Base-by-base conservation (phyloP, 371 early-diverging fungal genomes). In the Capillidium heterosporum region DNA sequence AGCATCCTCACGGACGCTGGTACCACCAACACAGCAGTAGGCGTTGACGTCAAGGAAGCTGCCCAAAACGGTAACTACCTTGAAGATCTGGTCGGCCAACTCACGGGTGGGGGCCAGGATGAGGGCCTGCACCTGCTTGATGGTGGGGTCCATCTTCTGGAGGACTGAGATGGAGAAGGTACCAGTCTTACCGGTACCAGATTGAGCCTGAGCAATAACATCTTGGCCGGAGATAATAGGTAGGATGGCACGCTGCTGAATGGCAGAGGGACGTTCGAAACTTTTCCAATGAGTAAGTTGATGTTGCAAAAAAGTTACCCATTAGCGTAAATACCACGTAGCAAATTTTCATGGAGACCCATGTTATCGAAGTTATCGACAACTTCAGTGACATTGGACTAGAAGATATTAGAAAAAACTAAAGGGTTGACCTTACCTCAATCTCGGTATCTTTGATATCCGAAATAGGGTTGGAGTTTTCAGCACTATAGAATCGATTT, bases 131-230 rank as follows among this genome's bases (percentile, higher is more conserved):
- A 85, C 82, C 56, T 78, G 78, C 60, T 75, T 74, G 51, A 79
- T 59, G 41, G 63, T 66, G 17, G 70, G 64, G 67, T 93, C 89
- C 64, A 95, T 77, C 57, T 78, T 76, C 72, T 95, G 91, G 51
- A 96, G 76, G 48, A 88, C 78, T 27, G 85, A 85, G 63, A 96
- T 87, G 48, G 87, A 88, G 80, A 95, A 92, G 48, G 95, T 93
- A 58, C 90, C 95, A 27, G 95, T 95, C 66, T 96, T 96, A 63
- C 97, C 97, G 50, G 95, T 95, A 71, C 97, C 96, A 62, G 92
- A 93, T 68, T 94, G 91, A 35, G 95, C 92, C 71, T 94, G 94
- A 32, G 91, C 91, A 64, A 89, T 89, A 60, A 92, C 89, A 74
- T 94, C 90, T 61, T 79, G 80, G 29, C 84, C 86, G 70, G 74